Conservation (phyloP, 257 asterid species). For the Euphrasia confusa region DNA sequence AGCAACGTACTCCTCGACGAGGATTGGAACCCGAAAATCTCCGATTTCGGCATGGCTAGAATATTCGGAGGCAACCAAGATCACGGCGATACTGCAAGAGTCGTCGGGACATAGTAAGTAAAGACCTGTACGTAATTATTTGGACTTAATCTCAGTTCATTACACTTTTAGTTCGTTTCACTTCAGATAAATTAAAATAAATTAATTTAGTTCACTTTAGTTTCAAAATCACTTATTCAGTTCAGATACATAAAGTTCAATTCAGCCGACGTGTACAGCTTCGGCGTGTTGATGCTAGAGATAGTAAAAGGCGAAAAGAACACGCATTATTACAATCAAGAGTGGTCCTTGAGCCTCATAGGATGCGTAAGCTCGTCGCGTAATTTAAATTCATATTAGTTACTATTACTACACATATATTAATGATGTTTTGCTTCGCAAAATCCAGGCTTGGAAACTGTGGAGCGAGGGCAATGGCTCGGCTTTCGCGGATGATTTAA, state of each 20-base stretch:
- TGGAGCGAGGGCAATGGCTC: slow-evolving; percentile 43
- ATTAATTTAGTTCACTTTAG: too few relatives aligned
- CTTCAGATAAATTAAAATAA: too few relatives aligned
- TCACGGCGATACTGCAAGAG: slow-evolving; percentile 48
- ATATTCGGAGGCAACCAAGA: slow-evolving; percentile 50
- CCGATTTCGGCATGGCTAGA: slow-evolving; percentile 68
- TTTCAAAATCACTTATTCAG: too few relatives aligned
- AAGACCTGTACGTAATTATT: too few relatives aligned
- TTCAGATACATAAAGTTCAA: too few relatives aligned
- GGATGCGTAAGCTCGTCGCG: slow-evolving; percentile 55
- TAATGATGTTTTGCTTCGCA: background rate
- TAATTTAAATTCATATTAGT: background rate
- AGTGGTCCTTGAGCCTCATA: slow-evolving; percentile 47
- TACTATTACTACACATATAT: background rate
- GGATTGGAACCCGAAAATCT: slow-evolving; percentile 59
- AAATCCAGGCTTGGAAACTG: slow-evolving; percentile 55
- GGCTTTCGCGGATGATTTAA: slow-evolving; percentile 42
- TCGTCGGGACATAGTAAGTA: slow-evolving; percentile 72
- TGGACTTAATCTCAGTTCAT: too few relatives aligned
- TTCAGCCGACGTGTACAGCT: slow-evolving; percentile 36
- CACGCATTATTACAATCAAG: slow-evolving; percentile 41
- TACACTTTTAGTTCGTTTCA: too few relatives aligned
- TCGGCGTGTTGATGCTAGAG: slow-evolving; percentile 52
- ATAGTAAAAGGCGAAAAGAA: slow-evolving; percentile 54
- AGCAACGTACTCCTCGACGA: slow-evolving; percentile 60